Conservation (phyloP, 345 rosid species). For the Eutrema japonicum region DNA sequence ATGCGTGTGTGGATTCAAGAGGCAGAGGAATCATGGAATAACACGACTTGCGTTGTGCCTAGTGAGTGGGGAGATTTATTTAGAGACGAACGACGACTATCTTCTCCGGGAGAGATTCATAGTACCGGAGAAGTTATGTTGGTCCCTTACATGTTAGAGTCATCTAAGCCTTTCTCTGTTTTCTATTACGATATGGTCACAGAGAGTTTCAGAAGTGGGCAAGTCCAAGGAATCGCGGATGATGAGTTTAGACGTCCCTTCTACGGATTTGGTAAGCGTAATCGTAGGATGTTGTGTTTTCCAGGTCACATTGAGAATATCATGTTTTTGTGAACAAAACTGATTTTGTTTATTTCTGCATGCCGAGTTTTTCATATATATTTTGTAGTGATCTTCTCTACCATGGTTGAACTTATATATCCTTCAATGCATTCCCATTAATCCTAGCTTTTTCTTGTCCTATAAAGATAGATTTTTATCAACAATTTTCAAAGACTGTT, state of each 20-base stretch:
- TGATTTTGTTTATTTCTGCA: no score
- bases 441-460: no score
- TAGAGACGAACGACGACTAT: no score
- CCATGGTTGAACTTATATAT: no score
- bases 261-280: neutral
- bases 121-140: neutral
- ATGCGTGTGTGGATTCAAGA: no score
- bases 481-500: neutral
- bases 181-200: neutral
- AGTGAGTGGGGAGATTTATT: neutral
- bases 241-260: neutral
- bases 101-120: neutral
- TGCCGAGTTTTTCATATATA: no score
- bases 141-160: neutral
- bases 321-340: neutral
- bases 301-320: slow-evolving; percentile 11
- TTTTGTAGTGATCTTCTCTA: no score
- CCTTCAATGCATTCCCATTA: no score
- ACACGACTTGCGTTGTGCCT: neutral
- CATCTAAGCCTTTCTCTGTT: neutral
- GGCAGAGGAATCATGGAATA: no score
- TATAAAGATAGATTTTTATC: no score
- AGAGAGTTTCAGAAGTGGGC: neutral
- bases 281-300: neutral
- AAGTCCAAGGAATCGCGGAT: neutral